Evolutionary conservation across 768 basidiomycete genomes (phyloP).

Genomic region (Lactarius evosmus): DNA sequence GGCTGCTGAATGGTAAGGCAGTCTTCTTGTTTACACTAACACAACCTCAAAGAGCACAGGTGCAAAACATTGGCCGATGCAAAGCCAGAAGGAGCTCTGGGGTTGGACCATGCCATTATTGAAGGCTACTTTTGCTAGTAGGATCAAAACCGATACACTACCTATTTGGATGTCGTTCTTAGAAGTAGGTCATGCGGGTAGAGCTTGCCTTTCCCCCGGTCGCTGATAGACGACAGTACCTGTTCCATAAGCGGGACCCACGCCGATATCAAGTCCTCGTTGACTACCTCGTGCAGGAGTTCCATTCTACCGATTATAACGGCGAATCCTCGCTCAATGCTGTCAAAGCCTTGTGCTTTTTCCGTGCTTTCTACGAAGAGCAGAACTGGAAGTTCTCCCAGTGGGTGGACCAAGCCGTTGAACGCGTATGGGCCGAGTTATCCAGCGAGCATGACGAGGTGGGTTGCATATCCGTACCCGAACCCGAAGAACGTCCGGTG

Average conservation of each 20-base stretch:
- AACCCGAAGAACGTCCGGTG: constrained; percentile 6
- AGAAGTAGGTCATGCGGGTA: constrained; percentile 45
- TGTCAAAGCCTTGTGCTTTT: constrained; percentile 63
- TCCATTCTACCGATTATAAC: constrained; percentile 69
- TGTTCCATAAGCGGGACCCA: constrained; percentile 78
- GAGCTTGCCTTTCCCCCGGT: not conserved
- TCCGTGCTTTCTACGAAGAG: constrained; percentile 68
- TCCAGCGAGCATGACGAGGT: constrained; percentile 79
- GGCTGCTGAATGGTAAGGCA: constrained; percentile 55
- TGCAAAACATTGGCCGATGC: constrained; percentile 81
- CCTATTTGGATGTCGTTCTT: constrained; percentile 76
- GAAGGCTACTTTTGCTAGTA: constrained; percentile 59
- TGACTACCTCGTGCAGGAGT: constrained; percentile 64
- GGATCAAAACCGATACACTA: constrained; percentile 79
- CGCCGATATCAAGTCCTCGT: constrained; percentile 77
- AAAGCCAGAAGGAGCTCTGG: constrained; percentile 70
- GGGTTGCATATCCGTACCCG: constrained; percentile 28
- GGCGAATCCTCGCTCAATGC: constrained; percentile 81
- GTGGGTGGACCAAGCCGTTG: constrained; percentile 68
- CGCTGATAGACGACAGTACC: constrained; percentile 46
- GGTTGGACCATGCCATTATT: constrained; percentile 74
- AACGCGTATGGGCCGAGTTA: constrained; percentile 68
- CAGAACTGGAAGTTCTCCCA: constrained; percentile 77
- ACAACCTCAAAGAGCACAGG: constrained; percentile 40
- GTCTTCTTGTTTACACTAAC: constrained; percentile 2